phyloP scores from a whole-genome alignment of 371 early-diverging fungal genomes.

The Rhizopus arrhizus region DNA sequence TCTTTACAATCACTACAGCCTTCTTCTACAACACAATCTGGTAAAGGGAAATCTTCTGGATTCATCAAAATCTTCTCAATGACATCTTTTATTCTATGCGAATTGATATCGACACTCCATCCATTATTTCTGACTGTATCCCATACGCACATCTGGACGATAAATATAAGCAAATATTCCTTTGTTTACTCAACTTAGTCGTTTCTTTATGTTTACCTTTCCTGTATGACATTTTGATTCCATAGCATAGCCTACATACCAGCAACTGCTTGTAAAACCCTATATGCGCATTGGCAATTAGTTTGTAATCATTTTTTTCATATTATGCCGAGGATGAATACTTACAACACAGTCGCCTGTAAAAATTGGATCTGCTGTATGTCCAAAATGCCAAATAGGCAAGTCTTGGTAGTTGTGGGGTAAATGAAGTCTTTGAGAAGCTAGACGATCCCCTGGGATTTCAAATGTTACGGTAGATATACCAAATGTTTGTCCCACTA shows the following conservation, averaged over 20 bases:
- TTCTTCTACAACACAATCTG: conserved; percentile 57
- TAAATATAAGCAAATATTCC: conserved; percentile 2
- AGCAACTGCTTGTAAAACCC: conserved; percentile 80
- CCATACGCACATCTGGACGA: conserved; percentile 57
- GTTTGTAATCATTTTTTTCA: conserved; percentile 50
- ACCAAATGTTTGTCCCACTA: conserved; percentile 85
- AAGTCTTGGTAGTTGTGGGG: conserved; percentile 50
- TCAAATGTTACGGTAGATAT: conserved; percentile 88
- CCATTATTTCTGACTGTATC: conserved; percentile 70
- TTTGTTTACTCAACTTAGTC: conserved; percentile 1
- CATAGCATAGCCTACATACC: conserved; percentile 88
- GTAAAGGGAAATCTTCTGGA: conserved; percentile 49
- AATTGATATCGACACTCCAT: conserved; percentile 76
- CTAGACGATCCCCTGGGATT: conserved; percentile 85
- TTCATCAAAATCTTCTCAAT: conserved; percentile 76
- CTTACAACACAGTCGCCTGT: conserved; percentile 81
- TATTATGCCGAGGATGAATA: conserved; percentile 48
- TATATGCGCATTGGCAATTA: conserved; percentile 5
- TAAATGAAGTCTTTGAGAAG: conserved; percentile 81
- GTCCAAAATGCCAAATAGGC: conserved; percentile 92
- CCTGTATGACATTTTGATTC: conserved; percentile 68
- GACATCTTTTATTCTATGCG: conserved; percentile 77
- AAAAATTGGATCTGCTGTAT: conserved; percentile 92
- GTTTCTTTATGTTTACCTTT: conserved; percentile 31
- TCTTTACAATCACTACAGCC: conserved; percentile 77